Conservation (phyloP, 2,329 filamentous ascomycete species). For the Tolypocladium endophyticum region DNA sequence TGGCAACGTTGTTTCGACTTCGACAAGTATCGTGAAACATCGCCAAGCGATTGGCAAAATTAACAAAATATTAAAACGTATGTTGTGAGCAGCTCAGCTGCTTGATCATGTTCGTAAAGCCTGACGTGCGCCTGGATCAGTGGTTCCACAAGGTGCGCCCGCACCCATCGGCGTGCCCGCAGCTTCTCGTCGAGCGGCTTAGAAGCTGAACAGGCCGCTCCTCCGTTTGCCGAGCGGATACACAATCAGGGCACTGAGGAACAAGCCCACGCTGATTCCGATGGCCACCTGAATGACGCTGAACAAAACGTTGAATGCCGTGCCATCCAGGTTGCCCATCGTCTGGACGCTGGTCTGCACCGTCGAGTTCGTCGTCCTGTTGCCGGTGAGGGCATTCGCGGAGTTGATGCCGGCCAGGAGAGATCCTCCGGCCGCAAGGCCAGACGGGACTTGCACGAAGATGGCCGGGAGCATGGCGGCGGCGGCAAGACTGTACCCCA, state of each 20-base stretch:
- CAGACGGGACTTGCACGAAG: conserved; percentile 58
- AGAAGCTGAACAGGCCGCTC: conserved; percentile 47
- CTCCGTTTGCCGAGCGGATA: conserved; percentile 48
- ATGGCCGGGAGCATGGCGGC: conserved; percentile 81
- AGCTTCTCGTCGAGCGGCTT: not conserved
- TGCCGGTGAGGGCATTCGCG: conserved; percentile 42
- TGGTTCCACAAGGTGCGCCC: not conserved
- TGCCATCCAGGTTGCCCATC: conserved; percentile 26
- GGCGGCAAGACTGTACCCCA: conserved; percentile 69
- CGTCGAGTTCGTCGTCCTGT: conserved; percentile 15
- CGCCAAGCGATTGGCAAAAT: not conserved
- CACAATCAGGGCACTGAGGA: conserved; percentile 43
- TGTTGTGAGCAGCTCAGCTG: not conserved
- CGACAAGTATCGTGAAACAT: not conserved
- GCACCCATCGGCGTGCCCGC: not conserved
- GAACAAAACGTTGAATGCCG: conserved; percentile 42
- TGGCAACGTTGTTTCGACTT: not conserved
- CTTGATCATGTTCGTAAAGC: not conserved
- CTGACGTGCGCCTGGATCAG: not conserved
- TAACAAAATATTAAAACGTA: not conserved
- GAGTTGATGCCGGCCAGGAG: conserved; percentile 46
- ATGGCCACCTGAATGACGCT: conserved; percentile 52
- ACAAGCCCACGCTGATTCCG: conserved; percentile 50
- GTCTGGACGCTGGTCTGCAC: conserved; percentile 4
- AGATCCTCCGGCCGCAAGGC: conserved; percentile 49